Evolutionary conservation across 345 rosid genomes (phyloP), one percentile per base, ranked within the genome.

Genomic region (Aegle marmelos): DNA sequence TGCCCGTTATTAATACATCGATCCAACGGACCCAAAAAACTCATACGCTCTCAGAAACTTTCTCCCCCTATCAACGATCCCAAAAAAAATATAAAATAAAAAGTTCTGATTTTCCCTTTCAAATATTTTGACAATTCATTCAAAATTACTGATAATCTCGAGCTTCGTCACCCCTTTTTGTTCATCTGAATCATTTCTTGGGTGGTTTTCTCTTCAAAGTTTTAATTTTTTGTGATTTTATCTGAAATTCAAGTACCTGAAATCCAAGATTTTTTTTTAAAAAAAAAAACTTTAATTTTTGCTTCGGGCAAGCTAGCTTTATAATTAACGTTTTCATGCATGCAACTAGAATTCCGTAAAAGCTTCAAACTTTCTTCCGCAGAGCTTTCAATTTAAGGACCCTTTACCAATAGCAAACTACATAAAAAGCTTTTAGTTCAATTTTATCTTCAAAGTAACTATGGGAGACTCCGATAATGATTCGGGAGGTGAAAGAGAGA

Each of bases 391-490:
- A 45, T 45, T 11, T 11, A 13, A 11, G 16, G 1, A 45, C 50
- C 50, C 50, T 13, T 13, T 3, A 11, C 17, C 50, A 45, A 1
- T 3, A 45, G 50, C n/a, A n/a, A n/a, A n/a, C n/a, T 39, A 39
- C 13, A 39, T 9, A 39, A 10, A 45, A 45, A 45, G 50, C 17
- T 45, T 45, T 3, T 13, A 10, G 4, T 45, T 24, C 6, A 4
- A 27, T 24, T 37, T 25, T 25, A 5, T 17, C 34, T 41, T 5
- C 13, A 45, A 68, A 54, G 8, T n/a, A 22, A 48, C 4, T 27
- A 86, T 91, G 95, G 95, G 87, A 75, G 95, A 91, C 79, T 89
- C 93, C 37, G 95, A 91, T 34, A 88, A 89, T 50, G 95, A 91
- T 36, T 89, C 95, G 33, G 89, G 90, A 33, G 89, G 87, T 71